Evolutionary conservation across 1,284 basidiomycete species (phyloP), one percentile per base, ranked within the genome.

Genomic region (Ustilago loliicola): DNA sequence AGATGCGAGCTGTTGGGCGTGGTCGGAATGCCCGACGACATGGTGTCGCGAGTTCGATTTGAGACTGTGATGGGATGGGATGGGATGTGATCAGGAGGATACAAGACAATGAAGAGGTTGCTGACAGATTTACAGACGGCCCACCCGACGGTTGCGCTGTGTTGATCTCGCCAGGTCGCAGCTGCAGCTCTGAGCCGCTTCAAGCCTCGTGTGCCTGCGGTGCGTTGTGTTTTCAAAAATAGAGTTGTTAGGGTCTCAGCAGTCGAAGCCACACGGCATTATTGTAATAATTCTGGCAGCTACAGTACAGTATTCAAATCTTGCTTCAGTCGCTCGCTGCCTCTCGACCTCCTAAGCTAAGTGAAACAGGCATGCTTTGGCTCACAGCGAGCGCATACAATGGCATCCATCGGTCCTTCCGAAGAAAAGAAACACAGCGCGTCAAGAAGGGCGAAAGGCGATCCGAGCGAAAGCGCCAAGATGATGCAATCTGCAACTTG

Each of bases 11-110:
- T 68, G 59, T 65, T 72, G 65, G 74, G 74, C 51, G 74, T 77
- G 19, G 69, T 77, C 66, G 74, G 74, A 59, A 77, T 61, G 32
- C 74, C 74, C 72, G 72, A 63, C 72, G 66, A 62, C 53, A 66
- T 68, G 66, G 48, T 15, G 4, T 68, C 53, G 53, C 60, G 27
- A 42, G 27, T 19, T 45, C 15, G 42, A 25, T 21, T 36, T n/a
- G n/a, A 34, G 6, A 8, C 19, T 42, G 54, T 40, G 36, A 25
- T 30, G 27, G 3, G 19, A 2, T 30, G 8, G 50, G 30, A 27
- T 29, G 48, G 30, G 50, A 32, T 51, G 50, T 27, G 50, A 30
- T 27, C 27, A 19, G 21, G 19, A 51, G 50, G 17, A 15, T 30
- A 51, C 15, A 54, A 54, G 52, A 10, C 25, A 11, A 21, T 53